Conservation (phyloP, 352 stramenopile species). For the Discostella stelligera region DNA sequence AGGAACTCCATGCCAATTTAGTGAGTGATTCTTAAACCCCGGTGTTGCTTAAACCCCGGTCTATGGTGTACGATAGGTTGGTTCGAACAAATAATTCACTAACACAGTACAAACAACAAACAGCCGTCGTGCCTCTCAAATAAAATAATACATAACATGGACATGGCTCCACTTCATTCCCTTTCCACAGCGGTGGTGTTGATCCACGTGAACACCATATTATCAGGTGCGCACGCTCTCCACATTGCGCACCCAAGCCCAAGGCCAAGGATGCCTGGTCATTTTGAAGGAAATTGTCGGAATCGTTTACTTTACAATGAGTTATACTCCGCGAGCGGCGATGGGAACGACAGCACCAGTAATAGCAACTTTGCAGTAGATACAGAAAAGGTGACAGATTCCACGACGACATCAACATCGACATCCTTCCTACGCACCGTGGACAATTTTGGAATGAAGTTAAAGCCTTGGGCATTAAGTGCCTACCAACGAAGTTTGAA, state of each 20-base stretch:
- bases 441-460: constrained; percentile 46
- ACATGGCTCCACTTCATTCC: constrained; percentile 9
- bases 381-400: constrained; percentile 28
- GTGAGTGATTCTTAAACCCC: too few relatives aligned
- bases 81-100: too few relatives aligned
- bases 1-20: too few relatives aligned
- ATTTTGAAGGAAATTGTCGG: not conserved
- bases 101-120: too few relatives aligned
- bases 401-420: constrained; percentile 8
- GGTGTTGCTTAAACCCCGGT: too few relatives aligned
- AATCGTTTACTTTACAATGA: not conserved
- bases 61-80: too few relatives aligned
- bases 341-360: constrained; percentile 1
- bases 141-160: too few relatives aligned
- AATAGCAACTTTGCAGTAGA: constrained; percentile 15
- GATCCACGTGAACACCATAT: constrained; percentile 5
- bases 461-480: constrained; percentile 51
- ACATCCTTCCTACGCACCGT: constrained; percentile 34
- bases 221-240: not conserved
- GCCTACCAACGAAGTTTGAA: constrained; percentile 34
- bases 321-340: constrained; percentile 15
- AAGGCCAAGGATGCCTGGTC: not conserved
- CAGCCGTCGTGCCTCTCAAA: too few relatives aligned
- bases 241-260: not conserved
- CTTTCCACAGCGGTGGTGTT: constrained; percentile 4